Evolutionary conservation across 2,329 filamentous ascomycete species (phyloP).

Genomic region (Colletotrichum aenigma): DNA sequence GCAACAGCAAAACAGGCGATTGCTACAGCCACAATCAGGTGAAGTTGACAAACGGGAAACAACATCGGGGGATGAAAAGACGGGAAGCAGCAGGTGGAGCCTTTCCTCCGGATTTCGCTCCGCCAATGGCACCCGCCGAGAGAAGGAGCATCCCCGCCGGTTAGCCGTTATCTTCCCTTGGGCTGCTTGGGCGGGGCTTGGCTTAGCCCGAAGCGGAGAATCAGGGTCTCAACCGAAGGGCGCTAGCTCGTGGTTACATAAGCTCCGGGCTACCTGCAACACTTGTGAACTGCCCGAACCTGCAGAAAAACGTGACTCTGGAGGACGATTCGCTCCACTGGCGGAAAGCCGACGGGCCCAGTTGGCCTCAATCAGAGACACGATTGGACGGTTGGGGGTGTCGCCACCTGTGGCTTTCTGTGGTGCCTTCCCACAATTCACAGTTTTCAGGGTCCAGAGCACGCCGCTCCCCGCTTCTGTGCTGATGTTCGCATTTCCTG

Average conservation of each 20-base stretch:
- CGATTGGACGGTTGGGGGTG: neutral
- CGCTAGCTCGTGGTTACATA: neutral
- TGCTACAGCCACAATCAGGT: neutral
- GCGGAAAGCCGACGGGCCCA: neutral
- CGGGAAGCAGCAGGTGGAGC: neutral
- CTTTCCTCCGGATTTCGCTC: neutral
- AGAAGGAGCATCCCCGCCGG: neutral
- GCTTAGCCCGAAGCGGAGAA: neutral
- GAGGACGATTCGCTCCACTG: neutral
- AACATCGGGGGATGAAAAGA: neutral
- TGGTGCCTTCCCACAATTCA: neutral
- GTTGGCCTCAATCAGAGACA: neutral
- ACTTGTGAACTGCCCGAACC: neutral
- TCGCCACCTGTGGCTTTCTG: neutral
- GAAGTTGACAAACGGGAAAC: neutral
- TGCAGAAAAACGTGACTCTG: neutral
- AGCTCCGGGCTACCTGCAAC: neutral
- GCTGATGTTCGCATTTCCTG: neutral
- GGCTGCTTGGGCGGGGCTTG: neutral
- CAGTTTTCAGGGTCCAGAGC: conserved; percentile 13
- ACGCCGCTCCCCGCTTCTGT: neutral
- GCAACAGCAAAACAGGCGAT: neutral
- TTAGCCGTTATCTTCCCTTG: neutral
- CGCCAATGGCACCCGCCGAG: neutral
- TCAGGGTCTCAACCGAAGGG: neutral